Evolutionary conservation across 73 alveolate genomes (phyloP).

Genomic region (Effrenium voratum): DNA sequence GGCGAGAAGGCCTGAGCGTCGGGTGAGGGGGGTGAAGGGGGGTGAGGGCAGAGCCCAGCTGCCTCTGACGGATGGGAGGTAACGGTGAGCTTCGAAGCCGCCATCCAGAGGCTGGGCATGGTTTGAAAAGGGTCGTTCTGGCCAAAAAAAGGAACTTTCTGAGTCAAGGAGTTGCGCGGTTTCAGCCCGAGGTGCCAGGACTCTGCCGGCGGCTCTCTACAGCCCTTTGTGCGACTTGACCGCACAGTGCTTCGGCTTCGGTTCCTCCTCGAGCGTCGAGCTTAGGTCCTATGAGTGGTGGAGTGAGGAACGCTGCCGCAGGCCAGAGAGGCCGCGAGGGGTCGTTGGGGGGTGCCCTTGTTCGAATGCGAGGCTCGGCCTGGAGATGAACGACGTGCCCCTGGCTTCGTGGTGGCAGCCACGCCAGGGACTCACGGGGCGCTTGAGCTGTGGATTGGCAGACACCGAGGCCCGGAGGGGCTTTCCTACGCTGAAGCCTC

Average conservation of each 20-base stretch:
- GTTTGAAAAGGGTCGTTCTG: neutral
- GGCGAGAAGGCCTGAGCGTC: constrained; percentile 70
- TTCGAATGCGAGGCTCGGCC: too few relatives aligned
- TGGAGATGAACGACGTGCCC: too few relatives aligned
- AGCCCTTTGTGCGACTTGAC: constrained; percentile 61
- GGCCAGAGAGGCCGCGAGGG: neutral
- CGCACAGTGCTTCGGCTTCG: too few relatives aligned
- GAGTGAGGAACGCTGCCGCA: constrained; percentile 56
- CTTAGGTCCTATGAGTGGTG: constrained; percentile 82
- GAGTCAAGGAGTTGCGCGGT: neutral
- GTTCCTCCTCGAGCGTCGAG: too few relatives aligned
- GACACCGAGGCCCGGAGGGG: too few relatives aligned
- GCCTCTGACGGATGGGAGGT: constrained; percentile 20
- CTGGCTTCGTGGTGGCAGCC: too few relatives aligned
- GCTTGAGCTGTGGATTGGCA: too few relatives aligned
- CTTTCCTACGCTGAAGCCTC: too few relatives aligned
- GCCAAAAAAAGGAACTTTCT: neutral
- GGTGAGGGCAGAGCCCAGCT: neutral
- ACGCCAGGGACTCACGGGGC: too few relatives aligned
- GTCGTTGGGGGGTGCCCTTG: too few relatives aligned
- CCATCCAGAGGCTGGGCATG: constrained; percentile 23
- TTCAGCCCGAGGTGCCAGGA: constrained; percentile 56
- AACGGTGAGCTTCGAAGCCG: constrained; percentile 73
- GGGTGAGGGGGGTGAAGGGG: neutral
- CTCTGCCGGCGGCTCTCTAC: constrained; percentile 40